Conservation (phyloP, 2,329 filamentous ascomycete genomes). For the Epichloe festucae region DNA sequence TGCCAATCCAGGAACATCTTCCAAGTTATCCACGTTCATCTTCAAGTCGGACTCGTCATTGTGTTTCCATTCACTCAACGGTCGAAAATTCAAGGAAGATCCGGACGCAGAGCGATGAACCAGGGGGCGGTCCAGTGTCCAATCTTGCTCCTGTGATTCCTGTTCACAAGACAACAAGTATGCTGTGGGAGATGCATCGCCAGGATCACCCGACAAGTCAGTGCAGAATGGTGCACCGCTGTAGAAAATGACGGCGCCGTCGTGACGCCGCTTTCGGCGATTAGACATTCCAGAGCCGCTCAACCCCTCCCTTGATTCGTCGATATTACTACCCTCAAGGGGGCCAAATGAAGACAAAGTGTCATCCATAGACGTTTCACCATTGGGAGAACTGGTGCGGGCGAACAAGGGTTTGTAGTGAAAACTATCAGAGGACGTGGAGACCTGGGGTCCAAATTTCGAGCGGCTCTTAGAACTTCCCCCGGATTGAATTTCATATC, state of each 20-base stretch:
- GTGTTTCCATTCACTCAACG: slow-evolving; percentile 29
- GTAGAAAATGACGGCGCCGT: slow-evolving; percentile 75
- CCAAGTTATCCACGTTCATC: slow-evolving; percentile 17
- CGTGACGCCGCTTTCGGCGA: slow-evolving; percentile 41
- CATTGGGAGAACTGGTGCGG: slow-evolving; percentile 33
- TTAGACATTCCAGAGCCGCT: slow-evolving; percentile 35
- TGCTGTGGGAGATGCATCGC: slow-evolving; percentile 31
- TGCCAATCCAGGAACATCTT: slow-evolving; percentile 17
- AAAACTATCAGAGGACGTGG: slow-evolving; percentile 34
- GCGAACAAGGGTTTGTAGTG: slow-evolving; percentile 53
- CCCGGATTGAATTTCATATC: slow-evolving; percentile 22
- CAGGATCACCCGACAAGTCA: slow-evolving; percentile 58
- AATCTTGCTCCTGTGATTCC: slow-evolving; percentile 15
- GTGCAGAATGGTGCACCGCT: slow-evolving; percentile 68
- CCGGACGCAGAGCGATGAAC: slow-evolving; percentile 35
- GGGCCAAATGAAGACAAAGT: slow-evolving; percentile 35
- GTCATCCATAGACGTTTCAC: slow-evolving; percentile 34
- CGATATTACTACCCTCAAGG: slow-evolving; percentile 35
- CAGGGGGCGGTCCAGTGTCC: slow-evolving; percentile 11
- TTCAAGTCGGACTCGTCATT: slow-evolving; percentile 9
- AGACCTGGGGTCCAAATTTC: slow-evolving; percentile 26
- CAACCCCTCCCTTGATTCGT: slow-evolving; percentile 32
- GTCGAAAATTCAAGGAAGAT: slow-evolving; percentile 34
- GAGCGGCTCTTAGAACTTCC: slow-evolving; percentile 24
- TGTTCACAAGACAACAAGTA: slow-evolving; percentile 34